Evolutionary conservation across 371 early-diverging fungal genomes (phyloP), one percentile per base, ranked within the genome.

Genomic region (Phascolomyces articulosus): DNA sequence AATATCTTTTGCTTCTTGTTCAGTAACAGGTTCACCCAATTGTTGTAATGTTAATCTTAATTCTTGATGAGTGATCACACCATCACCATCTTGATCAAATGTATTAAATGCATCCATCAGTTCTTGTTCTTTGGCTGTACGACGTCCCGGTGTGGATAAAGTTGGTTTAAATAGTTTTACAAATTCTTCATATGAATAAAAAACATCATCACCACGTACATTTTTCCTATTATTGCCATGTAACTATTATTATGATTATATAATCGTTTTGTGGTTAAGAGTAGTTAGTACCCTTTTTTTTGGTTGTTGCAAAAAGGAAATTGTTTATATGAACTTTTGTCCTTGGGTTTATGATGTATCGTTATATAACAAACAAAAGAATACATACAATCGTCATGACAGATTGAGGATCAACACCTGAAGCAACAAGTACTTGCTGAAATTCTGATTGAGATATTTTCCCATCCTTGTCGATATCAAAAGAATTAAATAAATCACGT

Each of bases 21-120:
- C 44, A 10, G 67, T 70, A 4, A 81, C 58, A 23, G 63, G 65
- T 54, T 81, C 82, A 0, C 82, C 82, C 16, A 81, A 27, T 44
- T 74, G 69, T 11, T 73, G 73, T 77, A 81, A 77, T 77, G 77
- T 81, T 16, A 67, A 62, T 29, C 68, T 57, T 6, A 81, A 64
- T 58, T 81, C 82, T 18, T 38, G 21, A 15, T 66, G 70, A 29
- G 71, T 74, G n/a, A 81, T 81, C 1, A 65, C 55, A 0, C 79
- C 82, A 61, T 77, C 72, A 0, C 72, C 69, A 55, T 81, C 72
- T 18, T 66, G 67, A 63, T 81, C 82, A 60, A 81, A 81, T 16
- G 74, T 75, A 40, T 73, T 57, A 51, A 81, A 81, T 24, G 82
- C 77, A 40, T 81, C 77, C 34, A 48, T 58, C 2, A 81, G 54